These are phyloP conservation scores for Botrytis aclada DNA, from an alignment of 2,329 filamentous ascomycete genomes.

Conservation along the genomic window DNA sequence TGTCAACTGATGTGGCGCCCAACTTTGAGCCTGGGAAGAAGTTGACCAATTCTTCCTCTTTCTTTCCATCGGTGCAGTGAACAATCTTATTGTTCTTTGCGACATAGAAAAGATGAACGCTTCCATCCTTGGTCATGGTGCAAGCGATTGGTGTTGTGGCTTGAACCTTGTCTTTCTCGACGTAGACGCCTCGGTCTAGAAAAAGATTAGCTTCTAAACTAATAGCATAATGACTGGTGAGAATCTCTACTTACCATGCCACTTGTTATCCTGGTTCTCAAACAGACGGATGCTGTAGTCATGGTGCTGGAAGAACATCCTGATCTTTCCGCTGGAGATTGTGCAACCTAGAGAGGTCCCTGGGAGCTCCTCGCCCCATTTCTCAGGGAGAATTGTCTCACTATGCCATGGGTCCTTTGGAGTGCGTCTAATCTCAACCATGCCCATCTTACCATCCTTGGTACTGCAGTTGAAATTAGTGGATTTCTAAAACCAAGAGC, in stretches of 20 bases:
- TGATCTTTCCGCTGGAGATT: not conserved
- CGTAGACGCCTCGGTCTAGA: not conserved
- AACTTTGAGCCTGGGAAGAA: slow-evolving; percentile 17
- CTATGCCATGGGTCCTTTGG: slow-evolving; percentile 15
- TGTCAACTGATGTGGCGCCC: slow-evolving; percentile 9
- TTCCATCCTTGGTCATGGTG: slow-evolving; percentile 2
- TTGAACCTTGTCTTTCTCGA: slow-evolving; percentile 3
- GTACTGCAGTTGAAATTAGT: not conserved
- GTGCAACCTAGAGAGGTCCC: not conserved
- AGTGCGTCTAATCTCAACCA: slow-evolving; percentile 15
- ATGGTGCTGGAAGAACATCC: slow-evolving; percentile 9
- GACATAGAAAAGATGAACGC: slow-evolving; percentile 4
- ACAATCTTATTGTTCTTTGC: not conserved
- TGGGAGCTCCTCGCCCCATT: slow-evolving; percentile 6
- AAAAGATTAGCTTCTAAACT: not conserved
- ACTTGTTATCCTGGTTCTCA: not conserved
- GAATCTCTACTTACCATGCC: not conserved
- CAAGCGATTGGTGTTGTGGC: slow-evolving; percentile 8
- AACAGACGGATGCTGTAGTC: slow-evolving; percentile 7
- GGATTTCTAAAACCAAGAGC: not conserved
- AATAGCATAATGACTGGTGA: not conserved
- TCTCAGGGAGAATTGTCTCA: not conserved
- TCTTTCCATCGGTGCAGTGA: not conserved
- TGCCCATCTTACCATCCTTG: not conserved
- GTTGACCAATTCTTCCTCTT: not conserved